phyloP scores from a whole-genome alignment of 768 basidiomycete species.

The Podaxis pistillaris region DNA sequence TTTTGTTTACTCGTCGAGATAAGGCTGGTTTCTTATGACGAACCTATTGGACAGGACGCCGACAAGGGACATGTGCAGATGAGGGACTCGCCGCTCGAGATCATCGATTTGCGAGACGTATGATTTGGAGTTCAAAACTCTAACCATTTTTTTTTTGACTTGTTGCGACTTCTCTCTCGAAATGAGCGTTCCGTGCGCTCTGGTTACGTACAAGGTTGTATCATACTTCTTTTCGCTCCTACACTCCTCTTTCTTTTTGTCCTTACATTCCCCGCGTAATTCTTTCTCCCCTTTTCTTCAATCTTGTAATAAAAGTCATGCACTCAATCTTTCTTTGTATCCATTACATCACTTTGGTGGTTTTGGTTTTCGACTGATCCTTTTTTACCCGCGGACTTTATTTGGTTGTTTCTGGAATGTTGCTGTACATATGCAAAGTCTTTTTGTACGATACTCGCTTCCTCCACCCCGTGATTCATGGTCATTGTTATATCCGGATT shows the following conservation, averaged over 20 bases:
- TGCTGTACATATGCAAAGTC: background rate
- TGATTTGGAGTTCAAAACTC: constrained; percentile 17
- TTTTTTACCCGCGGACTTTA: background rate
- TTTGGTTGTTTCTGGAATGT: background rate
- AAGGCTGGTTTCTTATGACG: background rate
- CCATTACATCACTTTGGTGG: background rate
- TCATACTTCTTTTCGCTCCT: background rate
- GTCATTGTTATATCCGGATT: background rate
- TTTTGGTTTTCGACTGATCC: background rate
- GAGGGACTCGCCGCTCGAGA: constrained; percentile 71
- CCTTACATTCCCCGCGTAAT: background rate
- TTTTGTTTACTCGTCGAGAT: background rate
- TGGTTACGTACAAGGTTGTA: background rate
- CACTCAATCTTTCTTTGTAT: background rate
- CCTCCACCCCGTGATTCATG: background rate
- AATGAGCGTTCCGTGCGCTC: background rate
- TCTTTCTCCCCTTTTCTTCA: too few relatives aligned
- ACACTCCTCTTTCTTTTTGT: background rate
- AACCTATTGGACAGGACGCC: constrained; percentile 53
- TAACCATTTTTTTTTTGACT: background rate
- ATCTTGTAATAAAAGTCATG: too few relatives aligned
- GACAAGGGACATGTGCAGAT: constrained; percentile 85
- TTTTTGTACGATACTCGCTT: background rate
- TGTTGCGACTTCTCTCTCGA: background rate
- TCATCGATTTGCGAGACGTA: constrained; percentile 68